These are phyloP conservation scores for Eutrema salsugineum DNA, from an alignment of 441 rosid genomes.

Conservation along the genomic window DNA sequence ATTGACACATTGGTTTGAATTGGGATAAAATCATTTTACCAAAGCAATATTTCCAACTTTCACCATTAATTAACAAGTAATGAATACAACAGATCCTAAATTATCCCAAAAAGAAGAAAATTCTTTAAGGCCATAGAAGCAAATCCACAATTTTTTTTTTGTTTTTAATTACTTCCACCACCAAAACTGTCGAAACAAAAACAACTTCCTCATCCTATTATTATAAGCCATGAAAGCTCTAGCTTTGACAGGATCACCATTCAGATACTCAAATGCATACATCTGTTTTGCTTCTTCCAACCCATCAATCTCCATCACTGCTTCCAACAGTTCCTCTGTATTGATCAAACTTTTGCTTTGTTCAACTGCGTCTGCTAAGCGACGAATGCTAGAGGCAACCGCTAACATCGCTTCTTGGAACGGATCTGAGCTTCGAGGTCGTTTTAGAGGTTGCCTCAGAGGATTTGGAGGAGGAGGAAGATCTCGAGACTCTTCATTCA, in stretches of 20 bases:
- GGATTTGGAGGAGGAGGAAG: constrained; percentile 63
- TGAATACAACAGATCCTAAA: constrained; percentile 9
- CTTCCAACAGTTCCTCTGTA: constrained; percentile 62
- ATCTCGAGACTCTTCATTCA: constrained; percentile 53
- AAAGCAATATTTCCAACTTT: not conserved
- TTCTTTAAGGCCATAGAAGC: not conserved
- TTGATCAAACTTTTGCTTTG: constrained; percentile 46
- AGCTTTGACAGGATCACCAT: constrained; percentile 82
- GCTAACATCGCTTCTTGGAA: constrained; percentile 72
- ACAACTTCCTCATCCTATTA: constrained; percentile 68
- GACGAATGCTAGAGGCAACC: constrained; percentile 69
- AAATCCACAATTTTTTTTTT: not conserved
- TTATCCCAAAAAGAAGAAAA: not conserved
- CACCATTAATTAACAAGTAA: constrained; percentile 8
- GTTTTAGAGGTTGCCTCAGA: constrained; percentile 50
- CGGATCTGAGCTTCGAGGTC: constrained; percentile 51
- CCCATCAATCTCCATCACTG: constrained; percentile 83
- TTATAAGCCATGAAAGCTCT: constrained; percentile 83
- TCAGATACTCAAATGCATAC: constrained; percentile 88
- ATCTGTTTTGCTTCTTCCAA: constrained; percentile 83
- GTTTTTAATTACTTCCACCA: constrained; percentile 84
- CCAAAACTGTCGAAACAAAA: constrained; percentile 82
- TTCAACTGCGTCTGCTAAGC: constrained; percentile 71
- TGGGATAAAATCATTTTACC: not conserved
- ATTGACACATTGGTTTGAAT: not conserved